These are phyloP conservation scores for Globisporangium camurandrum DNA, from an alignment of 352 stramenopile genomes.

Conservation along the genomic window DNA sequence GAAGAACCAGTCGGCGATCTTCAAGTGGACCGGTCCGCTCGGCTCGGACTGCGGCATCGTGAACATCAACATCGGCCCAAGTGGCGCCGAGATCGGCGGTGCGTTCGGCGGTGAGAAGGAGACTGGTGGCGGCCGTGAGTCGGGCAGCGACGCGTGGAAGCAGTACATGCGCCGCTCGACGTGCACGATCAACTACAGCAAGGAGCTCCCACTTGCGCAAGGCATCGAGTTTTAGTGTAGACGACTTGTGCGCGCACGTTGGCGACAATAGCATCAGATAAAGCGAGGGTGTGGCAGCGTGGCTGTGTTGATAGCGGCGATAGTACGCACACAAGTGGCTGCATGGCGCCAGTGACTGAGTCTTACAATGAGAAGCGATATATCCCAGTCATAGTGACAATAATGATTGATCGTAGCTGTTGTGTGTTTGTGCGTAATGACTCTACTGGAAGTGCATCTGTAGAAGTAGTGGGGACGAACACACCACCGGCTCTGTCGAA, in stretches of 20 bases:
- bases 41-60: conserved; percentile 91
- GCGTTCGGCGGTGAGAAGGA: conserved; percentile 92
- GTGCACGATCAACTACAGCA: conserved; percentile 92
- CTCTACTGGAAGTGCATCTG: too few relatives aligned
- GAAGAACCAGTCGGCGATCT: conserved; percentile 87
- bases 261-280: background rate
- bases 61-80: conserved; percentile 91
- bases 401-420: too few relatives aligned
- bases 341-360: too few relatives aligned
- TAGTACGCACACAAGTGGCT: too few relatives aligned
- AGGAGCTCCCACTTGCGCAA: conserved; percentile 88
- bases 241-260: background rate
- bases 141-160: conserved; percentile 90
- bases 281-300: too few relatives aligned
- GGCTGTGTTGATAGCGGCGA: too few relatives aligned
- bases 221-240: conserved; percentile 88
- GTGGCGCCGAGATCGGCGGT: conserved; percentile 89
- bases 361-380: too few relatives aligned
- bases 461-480: too few relatives aligned
- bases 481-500: too few relatives aligned
- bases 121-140: conserved; percentile 87
- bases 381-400: too few relatives aligned
- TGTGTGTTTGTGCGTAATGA: too few relatives aligned
- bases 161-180: conserved; percentile 93
- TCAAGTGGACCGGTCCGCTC: conserved; percentile 87